phyloP scores from a whole-genome alignment of 805 yeast species.

The Metschnikowia arizonensis region DNA sequence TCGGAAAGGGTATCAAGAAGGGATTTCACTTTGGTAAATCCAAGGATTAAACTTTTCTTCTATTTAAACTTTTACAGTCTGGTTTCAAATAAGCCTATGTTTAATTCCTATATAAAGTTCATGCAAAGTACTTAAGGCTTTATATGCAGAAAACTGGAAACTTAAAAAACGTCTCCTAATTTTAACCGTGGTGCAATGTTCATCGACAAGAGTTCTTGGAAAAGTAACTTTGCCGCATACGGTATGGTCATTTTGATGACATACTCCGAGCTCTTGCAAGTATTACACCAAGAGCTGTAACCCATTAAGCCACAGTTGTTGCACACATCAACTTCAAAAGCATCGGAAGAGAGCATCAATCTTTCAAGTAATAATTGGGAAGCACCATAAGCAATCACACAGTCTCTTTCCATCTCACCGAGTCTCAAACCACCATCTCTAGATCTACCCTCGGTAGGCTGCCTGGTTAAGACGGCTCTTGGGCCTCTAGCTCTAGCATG shows the following conservation, averaged over 20 bases:
- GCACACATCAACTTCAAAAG: constrained; percentile 95
- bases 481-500: constrained; percentile 99
- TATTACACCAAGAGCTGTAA: constrained; percentile 95
- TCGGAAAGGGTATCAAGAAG: constrained; percentile 30
- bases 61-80: neutral
- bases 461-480: constrained; percentile 94
- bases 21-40: constrained; percentile 34
- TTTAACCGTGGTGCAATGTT: constrained; percentile 95
- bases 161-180: constrained; percentile 75
- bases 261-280: constrained; percentile 83
- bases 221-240: constrained; percentile 94
- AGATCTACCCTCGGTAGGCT: constrained; percentile 92
- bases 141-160: constrained; percentile 1
- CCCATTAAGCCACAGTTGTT: constrained; percentile 96
- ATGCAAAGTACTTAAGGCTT: neutral
- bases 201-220: constrained; percentile 98
- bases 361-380: constrained; percentile 82
- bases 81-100: neutral
- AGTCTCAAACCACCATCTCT: constrained; percentile 98
- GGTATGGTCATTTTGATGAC: constrained; percentile 95
- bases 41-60: constrained; percentile 1
- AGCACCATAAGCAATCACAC: constrained; percentile 99
- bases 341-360: constrained; percentile 94
- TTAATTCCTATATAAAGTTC: neutral
- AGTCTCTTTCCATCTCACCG: constrained; percentile 99